Evolutionary conservation across 768 basidiomycete genomes (phyloP).

Genomic region (Nidularia pulvinata): DNA sequence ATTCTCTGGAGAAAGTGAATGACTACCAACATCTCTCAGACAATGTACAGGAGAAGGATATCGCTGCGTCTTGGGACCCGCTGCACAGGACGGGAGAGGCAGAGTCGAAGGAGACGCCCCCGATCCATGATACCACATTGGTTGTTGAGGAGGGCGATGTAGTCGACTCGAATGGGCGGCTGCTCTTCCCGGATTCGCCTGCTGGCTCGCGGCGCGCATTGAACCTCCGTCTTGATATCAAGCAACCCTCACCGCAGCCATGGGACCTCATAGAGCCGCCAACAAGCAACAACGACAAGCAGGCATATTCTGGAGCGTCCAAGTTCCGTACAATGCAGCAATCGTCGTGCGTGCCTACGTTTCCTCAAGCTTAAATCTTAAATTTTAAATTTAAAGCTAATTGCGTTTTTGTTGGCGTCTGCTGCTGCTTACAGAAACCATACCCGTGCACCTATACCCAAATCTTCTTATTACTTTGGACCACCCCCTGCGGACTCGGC

Average conservation of each 20-base stretch:
- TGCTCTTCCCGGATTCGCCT: conserved; percentile 18
- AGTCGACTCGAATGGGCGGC: conserved; percentile 20
- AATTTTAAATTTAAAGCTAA: no score
- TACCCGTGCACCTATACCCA: conserved; percentile 58
- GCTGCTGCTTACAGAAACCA: conserved; percentile 15
- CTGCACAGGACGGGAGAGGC: conserved; percentile 1
- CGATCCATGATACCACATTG: background rate
- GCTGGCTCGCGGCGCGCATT: conserved; percentile 28
- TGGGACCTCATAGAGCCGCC: conserved; percentile 66
- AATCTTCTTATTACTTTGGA: conserved; percentile 84
- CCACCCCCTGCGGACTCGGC: conserved; percentile 77
- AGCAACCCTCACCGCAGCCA: conserved; percentile 55
- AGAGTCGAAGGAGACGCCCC: background rate
- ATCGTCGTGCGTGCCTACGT: conserved; percentile 31
- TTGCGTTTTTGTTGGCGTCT: conserved; percentile 4
- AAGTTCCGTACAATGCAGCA: conserved; percentile 43
- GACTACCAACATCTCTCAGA: background rate
- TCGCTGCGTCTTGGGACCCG: conserved; percentile 1
- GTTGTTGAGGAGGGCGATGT: conserved; percentile 14
- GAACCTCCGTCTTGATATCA: conserved; percentile 49
- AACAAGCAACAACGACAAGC: conserved; percentile 31
- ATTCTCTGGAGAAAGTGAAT: no score
- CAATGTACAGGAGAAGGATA: background rate
- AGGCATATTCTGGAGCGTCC: conserved; percentile 41
- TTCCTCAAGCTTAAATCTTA: conserved; percentile 1